phyloP scores from a whole-genome alignment of 768 basidiomycete species.

The Mycena leptocephala region DNA sequence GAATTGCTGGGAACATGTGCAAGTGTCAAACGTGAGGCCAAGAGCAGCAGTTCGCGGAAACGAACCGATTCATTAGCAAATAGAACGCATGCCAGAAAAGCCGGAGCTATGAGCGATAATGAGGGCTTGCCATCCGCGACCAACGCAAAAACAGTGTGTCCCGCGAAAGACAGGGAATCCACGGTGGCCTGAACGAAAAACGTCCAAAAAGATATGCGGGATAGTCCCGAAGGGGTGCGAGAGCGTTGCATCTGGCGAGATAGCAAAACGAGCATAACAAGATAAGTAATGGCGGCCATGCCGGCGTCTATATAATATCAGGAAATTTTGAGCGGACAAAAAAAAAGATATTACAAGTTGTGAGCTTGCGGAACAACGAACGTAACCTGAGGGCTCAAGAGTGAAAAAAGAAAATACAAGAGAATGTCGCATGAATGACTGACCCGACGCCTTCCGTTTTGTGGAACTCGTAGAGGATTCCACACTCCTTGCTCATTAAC shows the following conservation, averaged over 20 bases:
- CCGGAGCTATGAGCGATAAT: constrained; percentile 86
- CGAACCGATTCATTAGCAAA: constrained; percentile 89
- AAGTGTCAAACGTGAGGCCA: not conserved
- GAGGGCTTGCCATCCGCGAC: constrained; percentile 88
- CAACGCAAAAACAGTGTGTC: constrained; percentile 91
- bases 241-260: constrained; percentile 84
- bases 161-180: constrained; percentile 90
- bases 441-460: constrained; percentile 82
- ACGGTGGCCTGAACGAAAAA: constrained; percentile 86
- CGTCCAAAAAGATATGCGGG: constrained; percentile 87
- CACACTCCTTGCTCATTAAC: constrained; percentile 86
- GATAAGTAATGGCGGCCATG: constrained; percentile 75
- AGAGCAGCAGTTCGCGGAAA: constrained; percentile 23
- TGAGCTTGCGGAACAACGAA: constrained; percentile 83
- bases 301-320: constrained; percentile 75
- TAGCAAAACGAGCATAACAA: constrained; percentile 76
- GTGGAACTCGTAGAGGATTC: constrained; percentile 77
- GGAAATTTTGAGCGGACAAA: not conserved
- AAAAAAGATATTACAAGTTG: constrained; percentile 64
- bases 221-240: constrained; percentile 84
- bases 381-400: constrained; percentile 57
- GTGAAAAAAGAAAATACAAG: not conserved
- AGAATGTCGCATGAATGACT: constrained; percentile 25
- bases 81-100: constrained; percentile 85
- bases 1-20: constrained; percentile 76